phyloP scores from a whole-genome alignment of 1,139 yeast genomes.

The Tardiomyces digboiensis region DNA sequence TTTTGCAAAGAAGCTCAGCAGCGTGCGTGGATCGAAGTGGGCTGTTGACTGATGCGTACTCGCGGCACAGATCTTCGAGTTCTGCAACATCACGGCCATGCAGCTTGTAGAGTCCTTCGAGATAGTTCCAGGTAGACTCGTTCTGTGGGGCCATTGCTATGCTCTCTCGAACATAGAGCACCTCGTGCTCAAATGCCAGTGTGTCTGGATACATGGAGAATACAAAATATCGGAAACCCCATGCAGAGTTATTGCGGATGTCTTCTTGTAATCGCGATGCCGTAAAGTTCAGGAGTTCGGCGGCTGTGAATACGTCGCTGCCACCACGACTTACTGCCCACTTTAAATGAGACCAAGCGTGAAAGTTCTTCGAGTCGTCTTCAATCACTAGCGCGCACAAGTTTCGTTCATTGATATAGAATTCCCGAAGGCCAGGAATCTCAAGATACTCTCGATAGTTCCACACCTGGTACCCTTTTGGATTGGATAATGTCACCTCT shows the following conservation, averaged over 20 bases:
- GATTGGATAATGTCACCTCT: slow-evolving; percentile 58
- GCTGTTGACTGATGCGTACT: neutral
- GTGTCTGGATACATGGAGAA: slow-evolving; percentile 10
- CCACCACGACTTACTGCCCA: slow-evolving; percentile 57
- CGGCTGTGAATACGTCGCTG: neutral
- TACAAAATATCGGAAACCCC: slow-evolving; percentile 78
- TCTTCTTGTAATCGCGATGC: slow-evolving; percentile 44
- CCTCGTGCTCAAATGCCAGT: slow-evolving; percentile 26
- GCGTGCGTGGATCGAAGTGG: neutral
- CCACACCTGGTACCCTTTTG: slow-evolving; percentile 96
- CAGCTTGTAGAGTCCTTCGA: slow-evolving; percentile 44
- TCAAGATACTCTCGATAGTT: slow-evolving; percentile 56
- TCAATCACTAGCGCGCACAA: slow-evolving; percentile 40
- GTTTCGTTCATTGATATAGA: slow-evolving; percentile 4
- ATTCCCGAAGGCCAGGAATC: slow-evolving; percentile 6
- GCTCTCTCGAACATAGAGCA: slow-evolving; percentile 35
- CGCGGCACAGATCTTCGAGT: neutral
- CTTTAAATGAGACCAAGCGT: slow-evolving; percentile 88
- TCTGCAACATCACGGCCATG: neutral
- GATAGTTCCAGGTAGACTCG: slow-evolving; percentile 82
- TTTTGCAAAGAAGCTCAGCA: neutral
- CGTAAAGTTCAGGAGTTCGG: slow-evolving; percentile 33
- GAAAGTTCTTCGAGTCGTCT: slow-evolving; percentile 85
- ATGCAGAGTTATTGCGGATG: slow-evolving; percentile 83
- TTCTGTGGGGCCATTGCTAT: slow-evolving; percentile 68